Evolutionary conservation across 306 rosid species (phyloP), one percentile per base, ranked within the genome.

Genomic region (Canavalia gladiata): DNA sequence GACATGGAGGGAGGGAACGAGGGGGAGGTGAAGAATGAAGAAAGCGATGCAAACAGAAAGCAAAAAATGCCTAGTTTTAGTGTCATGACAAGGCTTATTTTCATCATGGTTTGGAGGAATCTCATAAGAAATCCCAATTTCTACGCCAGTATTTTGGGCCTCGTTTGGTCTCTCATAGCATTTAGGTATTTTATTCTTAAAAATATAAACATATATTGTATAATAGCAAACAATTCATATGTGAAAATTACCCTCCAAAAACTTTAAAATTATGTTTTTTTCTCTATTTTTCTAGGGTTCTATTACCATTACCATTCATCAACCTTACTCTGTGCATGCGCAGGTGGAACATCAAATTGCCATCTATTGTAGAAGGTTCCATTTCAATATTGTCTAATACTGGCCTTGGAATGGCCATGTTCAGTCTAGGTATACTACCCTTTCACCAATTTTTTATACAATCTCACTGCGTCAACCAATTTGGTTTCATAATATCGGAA

Each of bases 81-180:
- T 62, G 91, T 89, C 8, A 91, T 91, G 92, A 86, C 91, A 31
- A 89, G 91, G 77, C 94, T 94, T 33, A 90, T 94, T n/a, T 87
- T 92, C 33, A 81, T 83, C 55, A 89, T 88, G 94, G 97, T 91
- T 10, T 92, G 93, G 91, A 91, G 90, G 72, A 94, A 89, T 79
- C 97, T 94, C 68, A 84, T 89, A 1, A 66, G 89, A 83, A 92
- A 92, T 67, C 98, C 98, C 77, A 94, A 92, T 77, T 88, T 94
- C 0, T 86, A 90, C 49, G 87, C 97, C 0, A 86, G 94, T 54
- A 71, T 92, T 65, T 7, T 91, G 0, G 98, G 97, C 50, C 72
- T 94, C 0, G 45, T 68, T 6, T 91, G 98, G 98, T 91, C 98
- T 68, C 95, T 94, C 71, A 31, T 94, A 12, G 84, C 93, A 57